Base-by-base conservation (phyloP, 805 yeast genomes). In the Candida fluviatilis region DNA sequence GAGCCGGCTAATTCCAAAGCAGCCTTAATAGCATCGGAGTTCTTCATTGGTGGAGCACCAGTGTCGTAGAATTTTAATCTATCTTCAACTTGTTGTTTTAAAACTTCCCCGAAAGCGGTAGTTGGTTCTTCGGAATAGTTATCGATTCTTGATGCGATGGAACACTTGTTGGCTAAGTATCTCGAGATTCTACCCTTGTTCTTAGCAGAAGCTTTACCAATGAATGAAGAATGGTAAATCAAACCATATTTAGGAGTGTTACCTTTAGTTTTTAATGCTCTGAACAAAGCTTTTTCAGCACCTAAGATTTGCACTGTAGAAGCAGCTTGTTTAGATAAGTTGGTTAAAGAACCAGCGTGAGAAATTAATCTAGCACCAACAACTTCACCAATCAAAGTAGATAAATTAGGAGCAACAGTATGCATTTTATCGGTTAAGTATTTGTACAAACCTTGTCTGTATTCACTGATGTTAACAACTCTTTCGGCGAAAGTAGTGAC, bases 121-220 rank as follows among this genome's bases (percentile, higher is more conserved):
- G 88, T 75, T 57, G 99, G 97, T 62, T 83, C 86, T 62, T 93
- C 99, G 41, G 96, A 84, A 68, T 88, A 93, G 73, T 88, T 88
- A 71, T 93, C 99, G 57, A 93, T 91, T 78, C 99, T 88, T 37
- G 96, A 88, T 43, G 99, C 99, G 71, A 93, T 91, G 30, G 99
- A 84, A 79, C 98, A 91, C 72, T 93, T 93, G 84, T 93, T 93
- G 50, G 99, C 99, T 69, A 93, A 75, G 71, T 90, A 93, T 73
- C 99, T 84, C 35, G 99, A 91, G 52, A 93, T 93, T 78, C 98
- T 84, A 69, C 99, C 99, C 81, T 93, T 93, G 76, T 93, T 93
- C 75, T 93, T 93, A 50, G 95, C 82, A 47, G 89, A 74, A 43
- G 99, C 99, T 66, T 80, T 84, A 54, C 96, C 95, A 56, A 89